phyloP scores from a whole-genome alignment of 371 early-diverging fungal genomes.

The Basidiobolus meristosporus region DNA sequence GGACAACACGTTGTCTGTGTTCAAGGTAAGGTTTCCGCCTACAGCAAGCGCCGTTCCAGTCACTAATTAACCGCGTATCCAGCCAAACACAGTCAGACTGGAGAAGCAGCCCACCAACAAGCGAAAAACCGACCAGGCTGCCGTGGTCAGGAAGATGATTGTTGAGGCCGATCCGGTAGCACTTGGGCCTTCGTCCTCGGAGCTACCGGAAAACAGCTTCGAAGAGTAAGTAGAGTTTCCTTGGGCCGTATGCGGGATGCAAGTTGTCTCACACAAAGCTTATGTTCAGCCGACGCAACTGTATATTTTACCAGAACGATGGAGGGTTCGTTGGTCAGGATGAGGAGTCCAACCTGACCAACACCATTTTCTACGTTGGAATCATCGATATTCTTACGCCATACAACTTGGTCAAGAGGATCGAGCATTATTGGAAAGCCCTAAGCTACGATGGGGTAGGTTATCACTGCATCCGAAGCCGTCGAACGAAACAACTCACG shows the following conservation, averaged over 20 bases:
- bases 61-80: not conserved
- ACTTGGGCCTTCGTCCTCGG: constrained; percentile 16
- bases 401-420: constrained; percentile 63
- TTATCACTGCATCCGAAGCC: not conserved
- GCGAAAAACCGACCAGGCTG: constrained; percentile 5
- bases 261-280: not conserved
- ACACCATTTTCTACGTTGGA: constrained; percentile 76
- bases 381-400: constrained; percentile 92
- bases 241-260: too few relatives aligned
- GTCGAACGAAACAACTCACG: not conserved
- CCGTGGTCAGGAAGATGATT: constrained; percentile 39
- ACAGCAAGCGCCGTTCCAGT: not conserved
- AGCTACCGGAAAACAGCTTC: constrained; percentile 20
- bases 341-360: constrained; percentile 28
- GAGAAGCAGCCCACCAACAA: constrained; percentile 14
- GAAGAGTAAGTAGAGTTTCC: constrained; percentile 3
- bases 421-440: constrained; percentile 77
- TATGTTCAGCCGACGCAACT: constrained; percentile 25
- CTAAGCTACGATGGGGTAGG: constrained; percentile 46
- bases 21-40: constrained; percentile 27
- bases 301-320: constrained; percentile 71
- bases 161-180: constrained; percentile 40
- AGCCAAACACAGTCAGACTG: constrained; percentile 25
- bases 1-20: constrained; percentile 65
- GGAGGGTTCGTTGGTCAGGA: constrained; percentile 77